These are phyloP conservation scores for Trichosanthes cucumerina DNA, from an alignment of 306 rosid genomes.

Conservation along the genomic window DNA sequence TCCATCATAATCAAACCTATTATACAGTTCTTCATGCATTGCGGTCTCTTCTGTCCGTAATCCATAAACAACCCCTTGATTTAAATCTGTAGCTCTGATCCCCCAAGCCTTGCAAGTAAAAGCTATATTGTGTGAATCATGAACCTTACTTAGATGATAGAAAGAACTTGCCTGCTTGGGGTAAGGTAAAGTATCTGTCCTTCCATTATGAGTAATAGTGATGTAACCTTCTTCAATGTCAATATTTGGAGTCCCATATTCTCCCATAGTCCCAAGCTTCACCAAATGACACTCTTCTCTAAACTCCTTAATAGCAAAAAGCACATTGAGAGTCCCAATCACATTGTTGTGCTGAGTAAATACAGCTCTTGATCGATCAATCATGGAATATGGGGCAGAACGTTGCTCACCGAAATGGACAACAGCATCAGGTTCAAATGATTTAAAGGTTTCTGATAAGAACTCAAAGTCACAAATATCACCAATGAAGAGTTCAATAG, in stretches of 20 bases:
- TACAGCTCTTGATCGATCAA: conserved; percentile 88
- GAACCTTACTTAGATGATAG: conserved; percentile 95
- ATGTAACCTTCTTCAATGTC: conserved; percentile 97
- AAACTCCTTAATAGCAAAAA: conserved; percentile 87
- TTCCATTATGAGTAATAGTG: conserved; percentile 89
- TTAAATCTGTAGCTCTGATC: conserved; percentile 86
- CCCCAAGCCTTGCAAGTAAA: conserved; percentile 99
- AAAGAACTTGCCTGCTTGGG: conserved; percentile 98
- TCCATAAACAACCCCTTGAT: conserved; percentile 97
- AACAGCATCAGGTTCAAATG: conserved; percentile 84
- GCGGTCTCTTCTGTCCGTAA: conserved; percentile 74
- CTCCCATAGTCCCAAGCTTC: conserved; percentile 99
- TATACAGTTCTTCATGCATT: conserved; percentile 70
- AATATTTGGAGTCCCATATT: conserved; percentile 93
- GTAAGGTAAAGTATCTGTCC: conserved; percentile 86
- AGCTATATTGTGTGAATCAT: conserved; percentile 90
- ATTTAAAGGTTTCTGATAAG: conserved; percentile 69
- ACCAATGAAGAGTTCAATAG: conserved; percentile 71
- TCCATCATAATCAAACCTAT: conserved; percentile 89
- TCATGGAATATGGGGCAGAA: conserved; percentile 95
- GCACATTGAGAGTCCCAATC: conserved; percentile 85
- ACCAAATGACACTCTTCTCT: conserved; percentile 82
- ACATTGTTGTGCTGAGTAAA: conserved; percentile 87
- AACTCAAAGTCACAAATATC: conserved; percentile 93
- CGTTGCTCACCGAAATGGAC: conserved; percentile 96